Conservation (phyloP, 208 protist genomes). For the Herpetomonas samuelpessoai region DNA sequence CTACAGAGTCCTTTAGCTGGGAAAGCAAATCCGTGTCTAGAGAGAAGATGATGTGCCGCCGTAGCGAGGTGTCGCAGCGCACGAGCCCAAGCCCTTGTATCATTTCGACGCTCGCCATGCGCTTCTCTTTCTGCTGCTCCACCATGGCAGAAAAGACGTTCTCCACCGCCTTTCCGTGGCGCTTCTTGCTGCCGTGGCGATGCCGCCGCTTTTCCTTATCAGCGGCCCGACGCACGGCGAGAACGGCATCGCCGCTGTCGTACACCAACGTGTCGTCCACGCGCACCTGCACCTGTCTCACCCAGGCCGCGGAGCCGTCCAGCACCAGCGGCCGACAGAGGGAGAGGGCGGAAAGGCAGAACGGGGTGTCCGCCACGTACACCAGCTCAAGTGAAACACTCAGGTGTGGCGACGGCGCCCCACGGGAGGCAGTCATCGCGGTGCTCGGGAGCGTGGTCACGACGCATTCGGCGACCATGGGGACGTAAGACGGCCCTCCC, state of each 20-base stretch:
- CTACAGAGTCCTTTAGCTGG: constrained; percentile 14
- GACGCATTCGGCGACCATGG: constrained; percentile 27
- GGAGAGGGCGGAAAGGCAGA: constrained; percentile 42
- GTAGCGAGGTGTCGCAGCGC: constrained; percentile 29
- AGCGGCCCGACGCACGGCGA: no score
- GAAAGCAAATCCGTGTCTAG: constrained; percentile 37
- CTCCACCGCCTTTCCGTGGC: not conserved
- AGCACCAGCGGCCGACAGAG: constrained; percentile 42
- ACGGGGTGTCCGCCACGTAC: constrained; percentile 64
- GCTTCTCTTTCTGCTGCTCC: not conserved
- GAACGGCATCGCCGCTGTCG: constrained; percentile 46
- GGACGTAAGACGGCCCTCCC: constrained; percentile 5
- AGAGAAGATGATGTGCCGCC: constrained; percentile 51
- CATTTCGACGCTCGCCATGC: not conserved
- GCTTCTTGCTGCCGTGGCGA: no score
- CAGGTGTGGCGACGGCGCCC: constrained; percentile 18
- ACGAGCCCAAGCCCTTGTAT: constrained; percentile 5
- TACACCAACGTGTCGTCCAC: constrained; percentile 66
- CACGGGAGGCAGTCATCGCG: not conserved
- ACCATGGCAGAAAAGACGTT: not conserved
- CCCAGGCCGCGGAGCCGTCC: constrained; percentile 44
- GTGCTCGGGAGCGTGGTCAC: constrained; percentile 13
- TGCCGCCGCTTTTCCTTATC: no score
- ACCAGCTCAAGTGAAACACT: constrained; percentile 43
- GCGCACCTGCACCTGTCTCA: constrained; percentile 38